Base-by-base conservation (phyloP, 1,284 basidiomycete species). In the Ustilago curta region DNA sequence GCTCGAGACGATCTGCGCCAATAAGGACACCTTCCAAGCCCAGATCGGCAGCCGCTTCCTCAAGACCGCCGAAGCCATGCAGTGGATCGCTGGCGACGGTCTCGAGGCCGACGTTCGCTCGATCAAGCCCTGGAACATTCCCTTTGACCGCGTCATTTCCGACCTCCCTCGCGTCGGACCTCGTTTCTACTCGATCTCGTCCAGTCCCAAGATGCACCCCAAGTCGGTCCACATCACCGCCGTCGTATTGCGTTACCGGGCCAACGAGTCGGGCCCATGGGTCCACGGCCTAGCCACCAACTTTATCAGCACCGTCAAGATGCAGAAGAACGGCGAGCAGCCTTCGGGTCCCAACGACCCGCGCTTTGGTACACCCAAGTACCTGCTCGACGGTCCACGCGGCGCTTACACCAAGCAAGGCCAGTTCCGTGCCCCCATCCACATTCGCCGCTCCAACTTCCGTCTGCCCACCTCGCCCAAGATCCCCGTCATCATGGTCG, bases 401-500 rank as follows among this genome's bases (percentile, higher is more conserved):
- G 91, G 91, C 64, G 89, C 91, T 49, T 95, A 98, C 88, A 90
- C 88, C 85, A 73, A 83, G 51, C 82, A 82, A 6, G 88, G 87
- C 25, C 85, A 90, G 44, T 93, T 91, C 88, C 94, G 93, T 86
- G 90, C 93, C 8, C 97, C 96, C 12, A 90, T 99, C 66, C 96
- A 99, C 85, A 93, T 98, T 61, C 90, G 97, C 67, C 90, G 97
- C 57, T 96, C 94, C 25, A 98, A 95, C 12, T 99, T 99, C 91
- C 89, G 96, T 59, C 87, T 99, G 64, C 96, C 96, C 6, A 98
- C 96, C 16, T 94, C 93, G 84, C 96, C 96, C 57, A 97, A 97
- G 89, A 95, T 94, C 68, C 96, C 96, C 3, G 92, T 99, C 63
- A 95, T 99, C 86, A 98, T 99, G 96, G 90, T 99, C 84, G 96